Percentiles rank a stretch among this genome's conserved stretches.
These are phyloP conservation scores for Aphanomyces stellatus DNA, from an alignment of 352 stramenopile species.

Conservation along the genomic window DNA sequence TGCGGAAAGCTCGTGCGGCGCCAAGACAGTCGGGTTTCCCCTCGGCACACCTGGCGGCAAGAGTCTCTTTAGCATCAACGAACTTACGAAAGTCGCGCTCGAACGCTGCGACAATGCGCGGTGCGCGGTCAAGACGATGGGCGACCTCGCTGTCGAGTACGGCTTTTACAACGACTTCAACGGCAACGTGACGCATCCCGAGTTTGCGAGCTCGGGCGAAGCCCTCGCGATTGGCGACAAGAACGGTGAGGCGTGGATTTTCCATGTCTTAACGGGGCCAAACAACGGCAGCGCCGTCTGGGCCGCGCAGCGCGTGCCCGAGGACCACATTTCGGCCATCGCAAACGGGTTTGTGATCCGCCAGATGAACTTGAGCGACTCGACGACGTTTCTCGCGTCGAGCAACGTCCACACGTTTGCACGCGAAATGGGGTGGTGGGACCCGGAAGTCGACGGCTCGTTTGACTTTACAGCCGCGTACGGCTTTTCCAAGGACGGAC, in stretches of 20 bases:
- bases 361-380: conserved; percentile 63
- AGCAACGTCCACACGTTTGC: conserved; percentile 77
- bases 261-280: conserved; percentile 89
- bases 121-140: conserved; percentile 87
- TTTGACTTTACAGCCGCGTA: conserved; percentile 74
- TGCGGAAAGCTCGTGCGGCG: conserved; percentile 89
- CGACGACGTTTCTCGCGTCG: conserved; percentile 82
- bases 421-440: conserved; percentile 78
- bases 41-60: conserved; percentile 48
- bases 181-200: conserved; percentile 40
- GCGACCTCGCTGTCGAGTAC: conserved; percentile 82
- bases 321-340: conserved; percentile 82
- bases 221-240: conserved; percentile 80
- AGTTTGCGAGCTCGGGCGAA: conserved; percentile 69
- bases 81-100: conserved; percentile 86
- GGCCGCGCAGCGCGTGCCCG: conserved; percentile 88
- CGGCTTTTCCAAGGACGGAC: conserved; percentile 47
- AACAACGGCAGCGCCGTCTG: conserved; percentile 84
- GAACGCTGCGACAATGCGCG: conserved; percentile 79
- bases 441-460: conserved; percentile 27
- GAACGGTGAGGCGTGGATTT: conserved; percentile 88
- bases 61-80: conserved; percentile 84
- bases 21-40: conserved; percentile 66
- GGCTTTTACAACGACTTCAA: conserved; percentile 92
- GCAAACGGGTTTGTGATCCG: conserved; percentile 92